Evolutionary conservation across 179 eudicot genomes (phyloP).

Genomic region (Silene coronaria): DNA sequence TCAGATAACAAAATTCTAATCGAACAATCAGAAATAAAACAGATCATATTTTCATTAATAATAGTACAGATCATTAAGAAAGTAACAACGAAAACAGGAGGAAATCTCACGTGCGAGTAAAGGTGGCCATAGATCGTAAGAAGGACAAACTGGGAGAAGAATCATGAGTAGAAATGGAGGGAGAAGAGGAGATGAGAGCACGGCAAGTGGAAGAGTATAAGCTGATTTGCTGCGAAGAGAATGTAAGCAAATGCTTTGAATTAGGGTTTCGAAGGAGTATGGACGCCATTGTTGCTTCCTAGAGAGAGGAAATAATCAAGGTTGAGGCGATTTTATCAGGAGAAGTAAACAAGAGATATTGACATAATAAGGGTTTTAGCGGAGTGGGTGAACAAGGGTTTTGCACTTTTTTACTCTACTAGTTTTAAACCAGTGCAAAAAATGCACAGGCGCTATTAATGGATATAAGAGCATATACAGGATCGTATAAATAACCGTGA

Average conservation of each 20-base stretch:
- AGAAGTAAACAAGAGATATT: background rate
- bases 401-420: too few species aligned
- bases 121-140: conserved; percentile 87
- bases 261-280: conserved; percentile 52
- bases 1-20: background rate
- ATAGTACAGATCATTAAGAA: background rate
- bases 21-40: background rate
- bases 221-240: conserved; percentile 53
- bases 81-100: background rate
- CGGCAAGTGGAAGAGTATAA: conserved; percentile 39
- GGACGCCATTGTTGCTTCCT: conserved; percentile 52
- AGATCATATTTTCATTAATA: background rate
- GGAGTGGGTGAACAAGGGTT: too few species aligned
- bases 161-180: conserved; percentile 40
- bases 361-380: too few species aligned
- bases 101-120: conserved; percentile 66
- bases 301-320: background rate
- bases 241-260: conserved; percentile 43
- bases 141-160: conserved; percentile 19
- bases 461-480: too few species aligned
- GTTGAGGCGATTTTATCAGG: background rate
- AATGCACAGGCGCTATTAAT: too few species aligned
- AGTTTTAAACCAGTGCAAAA: too few species aligned
- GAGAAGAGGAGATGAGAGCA: conserved; percentile 34
- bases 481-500: too few species aligned